These are phyloP conservation scores for Cladosporium phlei DNA, from an alignment of 2,329 filamentous ascomycete species.

Conservation along the genomic window DNA sequence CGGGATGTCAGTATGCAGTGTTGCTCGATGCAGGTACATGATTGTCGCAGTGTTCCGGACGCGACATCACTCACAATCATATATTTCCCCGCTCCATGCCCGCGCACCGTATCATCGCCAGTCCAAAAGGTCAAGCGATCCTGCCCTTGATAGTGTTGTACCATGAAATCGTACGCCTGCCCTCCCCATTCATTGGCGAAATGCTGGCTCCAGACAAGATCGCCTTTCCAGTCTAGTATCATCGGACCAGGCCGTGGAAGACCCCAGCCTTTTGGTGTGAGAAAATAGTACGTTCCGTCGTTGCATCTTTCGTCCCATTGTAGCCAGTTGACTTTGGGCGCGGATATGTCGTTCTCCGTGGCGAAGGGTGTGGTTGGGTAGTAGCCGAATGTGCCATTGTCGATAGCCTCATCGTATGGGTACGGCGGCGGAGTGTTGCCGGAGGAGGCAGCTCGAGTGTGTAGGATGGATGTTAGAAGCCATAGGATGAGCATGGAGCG, in stretches of 20 bases:
- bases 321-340: conserved; percentile 21
- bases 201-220: conserved; percentile 23
- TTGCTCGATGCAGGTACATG: too few relatives aligned
- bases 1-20: background rate
- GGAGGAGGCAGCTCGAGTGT: background rate
- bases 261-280: conserved; percentile 22
- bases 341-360: conserved; percentile 22
- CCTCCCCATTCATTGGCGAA: conserved; percentile 22
- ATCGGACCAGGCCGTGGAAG: conserved; percentile 22
- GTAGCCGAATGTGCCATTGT: conserved; percentile 28
- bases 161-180: conserved; percentile 27
- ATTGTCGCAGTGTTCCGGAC: background rate
- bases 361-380: conserved; percentile 26
- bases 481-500: background rate
- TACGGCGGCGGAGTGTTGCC: background rate
- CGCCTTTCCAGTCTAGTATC: conserved; percentile 24
- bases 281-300: conserved; percentile 17
- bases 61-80: conserved; percentile 21
- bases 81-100: conserved; percentile 26
- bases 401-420: conserved; percentile 19
- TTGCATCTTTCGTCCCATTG: conserved; percentile 14
- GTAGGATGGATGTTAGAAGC: background rate
- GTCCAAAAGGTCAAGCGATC: conserved; percentile 34
- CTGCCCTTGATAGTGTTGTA: conserved; percentile 30
- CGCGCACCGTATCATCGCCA: conserved; percentile 29